Conservation (phyloP, 2,329 filamentous ascomycete species). For the Botrytis byssoidea region DNA sequence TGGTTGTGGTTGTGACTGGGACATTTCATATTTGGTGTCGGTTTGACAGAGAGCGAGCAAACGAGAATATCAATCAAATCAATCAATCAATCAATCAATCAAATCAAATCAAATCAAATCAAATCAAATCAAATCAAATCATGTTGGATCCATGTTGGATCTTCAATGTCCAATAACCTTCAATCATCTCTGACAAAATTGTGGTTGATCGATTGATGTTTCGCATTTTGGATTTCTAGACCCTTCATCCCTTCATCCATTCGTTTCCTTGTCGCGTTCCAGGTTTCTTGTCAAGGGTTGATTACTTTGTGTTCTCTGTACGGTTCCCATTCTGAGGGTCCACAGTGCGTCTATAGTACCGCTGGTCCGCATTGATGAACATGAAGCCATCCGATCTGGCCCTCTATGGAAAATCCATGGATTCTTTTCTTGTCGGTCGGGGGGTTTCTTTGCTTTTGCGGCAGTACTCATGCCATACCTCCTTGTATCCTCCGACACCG, state of each 20-base stretch:
- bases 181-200: not conserved
- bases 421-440: not conserved
- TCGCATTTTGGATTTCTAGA: not conserved
- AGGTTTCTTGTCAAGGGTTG: not conserved
- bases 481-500: conserved; percentile 14
- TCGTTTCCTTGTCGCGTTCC: not conserved
- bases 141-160: not conserved
- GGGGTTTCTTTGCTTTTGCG: conserved; percentile 9
- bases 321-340: not conserved
- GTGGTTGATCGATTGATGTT: not conserved
- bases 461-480: not conserved
- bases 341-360: conserved; percentile 3
- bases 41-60: conserved; percentile 3
- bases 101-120: not conserved
- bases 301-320: not conserved
- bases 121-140: no score
- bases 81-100: no score
- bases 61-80: not conserved
- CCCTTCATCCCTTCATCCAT: not conserved
- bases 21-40: not conserved
- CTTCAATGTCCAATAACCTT: not conserved
- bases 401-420: not conserved
- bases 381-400: not conserved
- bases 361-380: conserved; percentile 3
- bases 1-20: not conserved